Percentiles rank a stretch among this genome's conserved stretches.
These are phyloP conservation scores for Protostelium mycophagum DNA, from an alignment of 78 protist genomes.

Conservation along the genomic window DNA sequence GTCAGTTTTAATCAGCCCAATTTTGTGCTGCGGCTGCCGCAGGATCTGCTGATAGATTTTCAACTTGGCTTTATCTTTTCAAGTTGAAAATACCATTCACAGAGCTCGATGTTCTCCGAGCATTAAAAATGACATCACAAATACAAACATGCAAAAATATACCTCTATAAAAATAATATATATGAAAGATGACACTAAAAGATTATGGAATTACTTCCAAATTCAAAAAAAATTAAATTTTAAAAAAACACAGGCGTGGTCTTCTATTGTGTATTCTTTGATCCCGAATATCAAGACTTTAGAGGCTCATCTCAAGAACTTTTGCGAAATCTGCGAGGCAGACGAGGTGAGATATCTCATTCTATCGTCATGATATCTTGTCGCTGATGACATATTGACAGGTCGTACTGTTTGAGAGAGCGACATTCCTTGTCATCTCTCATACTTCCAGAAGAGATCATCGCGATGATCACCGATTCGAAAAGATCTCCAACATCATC, in stretches of 20 bases:
- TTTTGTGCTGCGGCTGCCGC: too few relatives aligned
- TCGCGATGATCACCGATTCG: conserved; percentile 84
- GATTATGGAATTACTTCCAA: too few relatives aligned
- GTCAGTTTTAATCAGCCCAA: conserved; percentile 18
- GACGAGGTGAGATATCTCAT: conserved; percentile 71
- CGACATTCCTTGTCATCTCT: conserved; percentile 88
- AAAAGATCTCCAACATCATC: conserved; percentile 90
- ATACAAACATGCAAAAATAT: too few relatives aligned
- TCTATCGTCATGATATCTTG: not conserved
- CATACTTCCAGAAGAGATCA: conserved; percentile 71
- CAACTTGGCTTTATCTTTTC: not conserved
- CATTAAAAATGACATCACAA: too few relatives aligned
- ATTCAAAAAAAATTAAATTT: too few relatives aligned
- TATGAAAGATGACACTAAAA: too few relatives aligned
- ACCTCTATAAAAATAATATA: too few relatives aligned
- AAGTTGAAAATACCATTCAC: not conserved
- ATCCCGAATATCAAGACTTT: conserved; percentile 84
- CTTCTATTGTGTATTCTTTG: conserved; percentile 85
- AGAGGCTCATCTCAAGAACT: conserved; percentile 74
- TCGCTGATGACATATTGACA: conserved; percentile 14
- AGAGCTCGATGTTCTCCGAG: not conserved
- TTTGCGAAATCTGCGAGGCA: conserved; percentile 87
- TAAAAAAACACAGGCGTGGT: conserved; percentile 79
- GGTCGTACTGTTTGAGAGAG: conserved; percentile 85
- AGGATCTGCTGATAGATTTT: too few relatives aligned